These are phyloP conservation scores for Quercus alba DNA, from an alignment of 306 rosid species.

Conservation along the genomic window DNA sequence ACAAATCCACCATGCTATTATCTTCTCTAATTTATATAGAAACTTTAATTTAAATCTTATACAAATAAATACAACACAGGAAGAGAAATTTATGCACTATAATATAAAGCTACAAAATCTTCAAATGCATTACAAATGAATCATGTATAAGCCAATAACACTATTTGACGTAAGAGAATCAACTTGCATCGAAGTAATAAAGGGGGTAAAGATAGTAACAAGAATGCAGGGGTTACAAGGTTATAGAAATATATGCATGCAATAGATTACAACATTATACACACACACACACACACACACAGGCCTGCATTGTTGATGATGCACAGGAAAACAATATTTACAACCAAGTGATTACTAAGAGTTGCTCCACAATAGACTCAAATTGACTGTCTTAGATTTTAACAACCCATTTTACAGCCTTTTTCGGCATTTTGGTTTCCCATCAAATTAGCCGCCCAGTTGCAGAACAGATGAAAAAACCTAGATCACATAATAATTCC, in stretches of 20 bases:
- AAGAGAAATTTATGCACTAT: neutral
- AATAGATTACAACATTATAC: neutral
- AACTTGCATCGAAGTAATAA: neutral
- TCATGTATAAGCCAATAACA: neutral
- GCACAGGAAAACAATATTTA: neutral
- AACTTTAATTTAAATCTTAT: neutral
- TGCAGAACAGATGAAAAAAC: neutral
- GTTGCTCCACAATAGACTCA: neutral
- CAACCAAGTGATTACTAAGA: neutral
- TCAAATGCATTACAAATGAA: neutral
- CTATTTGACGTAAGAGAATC: neutral
- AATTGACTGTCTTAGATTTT: neutral
- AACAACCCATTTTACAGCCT: neutral
- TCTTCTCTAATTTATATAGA: neutral
- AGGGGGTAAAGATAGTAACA: neutral
- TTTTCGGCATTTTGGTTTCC: neutral
- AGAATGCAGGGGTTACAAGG: neutral
- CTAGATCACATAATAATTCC: slow-evolving; percentile 1
- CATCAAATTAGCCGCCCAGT: neutral
- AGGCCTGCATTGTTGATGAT: neutral
- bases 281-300: neutral
- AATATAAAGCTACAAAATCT: neutral
- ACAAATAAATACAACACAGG: neutral
- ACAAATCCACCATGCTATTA: neutral
- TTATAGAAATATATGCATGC: neutral